A percentile compares a stretch with the other conserved stretches of the same genome.
These are phyloP conservation scores for Oldenlandia corymbosa DNA, from an alignment of 257 asterid species.

Conservation along the genomic window DNA sequence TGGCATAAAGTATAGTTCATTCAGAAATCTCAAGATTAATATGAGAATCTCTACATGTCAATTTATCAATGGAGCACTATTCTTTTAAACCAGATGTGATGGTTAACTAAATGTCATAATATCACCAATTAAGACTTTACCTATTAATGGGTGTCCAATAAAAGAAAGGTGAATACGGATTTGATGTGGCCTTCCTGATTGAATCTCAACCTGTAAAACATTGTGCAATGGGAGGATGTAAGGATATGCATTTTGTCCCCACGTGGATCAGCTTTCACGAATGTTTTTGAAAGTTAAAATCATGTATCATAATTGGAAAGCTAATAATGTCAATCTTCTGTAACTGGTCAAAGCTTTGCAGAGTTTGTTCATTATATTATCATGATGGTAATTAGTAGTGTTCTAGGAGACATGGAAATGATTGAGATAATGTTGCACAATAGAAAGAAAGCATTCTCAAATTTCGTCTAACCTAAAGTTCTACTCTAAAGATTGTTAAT, in stretches of 20 bases:
- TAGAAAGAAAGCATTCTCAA: too few species aligned
- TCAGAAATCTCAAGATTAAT: not conserved
- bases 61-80: not conserved
- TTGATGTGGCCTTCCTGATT: slow-evolving; percentile 98
- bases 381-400: too few species aligned
- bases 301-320: not conserved
- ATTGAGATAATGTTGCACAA: too few species aligned
- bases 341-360: too few species aligned
- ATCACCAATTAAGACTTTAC: slow-evolving; percentile 21
- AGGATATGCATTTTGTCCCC: not conserved
- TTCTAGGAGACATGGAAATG: too few species aligned
- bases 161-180: slow-evolving; percentile 92
- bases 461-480: too few species aligned
- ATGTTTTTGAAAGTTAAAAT: not conserved
- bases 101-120: not conserved
- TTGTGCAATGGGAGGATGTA: not conserved
- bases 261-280: not conserved
- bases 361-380: too few species aligned
- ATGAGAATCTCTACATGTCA: too few species aligned
- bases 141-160: slow-evolving; percentile 75
- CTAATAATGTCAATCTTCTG: too few species aligned
- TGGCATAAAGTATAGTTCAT: not conserved
- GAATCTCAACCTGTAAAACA: slow-evolving; percentile 65
- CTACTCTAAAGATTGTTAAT: too few species aligned
- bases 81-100: not conserved